Evolutionary conservation across 768 basidiomycete species (phyloP).

Genomic region (Pulveroboletus sp.): DNA sequence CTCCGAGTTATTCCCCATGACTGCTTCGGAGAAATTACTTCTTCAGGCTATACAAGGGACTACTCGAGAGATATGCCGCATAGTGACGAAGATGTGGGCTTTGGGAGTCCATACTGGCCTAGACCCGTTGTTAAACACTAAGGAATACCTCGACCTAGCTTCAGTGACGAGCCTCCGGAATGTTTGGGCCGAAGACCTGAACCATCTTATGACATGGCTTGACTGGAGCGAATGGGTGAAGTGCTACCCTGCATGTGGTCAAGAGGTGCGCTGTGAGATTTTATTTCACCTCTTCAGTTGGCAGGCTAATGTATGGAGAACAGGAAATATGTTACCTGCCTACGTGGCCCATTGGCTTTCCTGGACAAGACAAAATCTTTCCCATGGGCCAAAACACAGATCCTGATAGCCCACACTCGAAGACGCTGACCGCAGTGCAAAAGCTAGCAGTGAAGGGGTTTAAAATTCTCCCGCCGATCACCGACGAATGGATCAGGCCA

Average conservation of each 20-base stretch:
- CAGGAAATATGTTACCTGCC: constrained; percentile 21
- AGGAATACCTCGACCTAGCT: neutral
- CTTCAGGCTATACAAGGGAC: constrained; percentile 30
- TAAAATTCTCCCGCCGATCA: neutral
- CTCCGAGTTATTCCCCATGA: constrained; percentile 10
- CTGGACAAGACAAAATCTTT: neutral
- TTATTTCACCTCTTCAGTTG: neutral
- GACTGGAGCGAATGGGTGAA: constrained; percentile 49
- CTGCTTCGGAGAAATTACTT: constrained; percentile 27
- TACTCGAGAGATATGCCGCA: constrained; percentile 41
- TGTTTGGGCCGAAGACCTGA: constrained; percentile 33
- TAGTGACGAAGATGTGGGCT: constrained; percentile 44
- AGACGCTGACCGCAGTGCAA: neutral
- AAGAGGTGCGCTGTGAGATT: constrained; percentile 31
- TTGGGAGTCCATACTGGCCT: constrained; percentile 27
- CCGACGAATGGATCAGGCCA: constrained; percentile 8
- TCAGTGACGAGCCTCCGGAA: constrained; percentile 7
- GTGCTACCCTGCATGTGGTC: constrained; percentile 42
- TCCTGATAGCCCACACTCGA: neutral
- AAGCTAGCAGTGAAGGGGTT: neutral
- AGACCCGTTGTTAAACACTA: constrained; percentile 10
- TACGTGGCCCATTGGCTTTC: constrained; percentile 16
- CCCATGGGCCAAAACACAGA: neutral
- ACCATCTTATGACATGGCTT: constrained; percentile 42
- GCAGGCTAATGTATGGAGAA: neutral